These are phyloP conservation scores for Neurospora sp. DNA, from an alignment of 495 filamentous ascomycete species.

Conservation along the genomic window DNA sequence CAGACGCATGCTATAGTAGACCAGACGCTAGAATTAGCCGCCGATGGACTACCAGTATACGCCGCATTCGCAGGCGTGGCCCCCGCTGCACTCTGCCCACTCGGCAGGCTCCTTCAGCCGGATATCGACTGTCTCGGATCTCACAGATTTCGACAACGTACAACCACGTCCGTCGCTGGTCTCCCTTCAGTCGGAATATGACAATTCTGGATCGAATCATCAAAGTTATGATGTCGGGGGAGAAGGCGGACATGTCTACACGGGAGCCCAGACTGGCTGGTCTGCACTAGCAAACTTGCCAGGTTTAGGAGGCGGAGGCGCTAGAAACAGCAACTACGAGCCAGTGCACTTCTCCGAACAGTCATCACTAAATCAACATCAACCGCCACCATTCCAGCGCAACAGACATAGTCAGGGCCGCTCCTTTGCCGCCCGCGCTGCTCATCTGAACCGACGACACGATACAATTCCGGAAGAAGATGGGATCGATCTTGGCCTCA, in stretches of 20 bases:
- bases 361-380: not conserved
- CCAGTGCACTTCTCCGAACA: constrained; percentile 11
- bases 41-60: constrained; percentile 14
- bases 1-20: too few species aligned
- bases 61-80: constrained; percentile 10
- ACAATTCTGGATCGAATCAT: constrained; percentile 6
- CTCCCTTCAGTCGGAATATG: constrained; percentile 26
- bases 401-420: constrained; percentile 6
- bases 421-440: constrained; percentile 2
- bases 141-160: constrained; percentile 21
- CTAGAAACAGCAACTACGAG: constrained; percentile 22
- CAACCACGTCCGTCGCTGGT: constrained; percentile 32
- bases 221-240: not conserved
- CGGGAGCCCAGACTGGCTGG: constrained; percentile 5
- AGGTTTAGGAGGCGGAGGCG: not conserved
- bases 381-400: constrained; percentile 1
- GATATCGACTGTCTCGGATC: constrained; percentile 35
- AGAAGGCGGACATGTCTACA: constrained; percentile 8
- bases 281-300: constrained; percentile 7
- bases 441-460: constrained; percentile 15
- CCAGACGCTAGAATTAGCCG: not conserved
- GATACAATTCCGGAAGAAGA: constrained; percentile 35
- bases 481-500: constrained; percentile 29
- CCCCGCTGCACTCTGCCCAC: constrained; percentile 12
- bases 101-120: constrained; percentile 23